phyloP scores from a whole-genome alignment of 2,329 filamentous ascomycete species.

The Hymenoscyphus repandus region DNA sequence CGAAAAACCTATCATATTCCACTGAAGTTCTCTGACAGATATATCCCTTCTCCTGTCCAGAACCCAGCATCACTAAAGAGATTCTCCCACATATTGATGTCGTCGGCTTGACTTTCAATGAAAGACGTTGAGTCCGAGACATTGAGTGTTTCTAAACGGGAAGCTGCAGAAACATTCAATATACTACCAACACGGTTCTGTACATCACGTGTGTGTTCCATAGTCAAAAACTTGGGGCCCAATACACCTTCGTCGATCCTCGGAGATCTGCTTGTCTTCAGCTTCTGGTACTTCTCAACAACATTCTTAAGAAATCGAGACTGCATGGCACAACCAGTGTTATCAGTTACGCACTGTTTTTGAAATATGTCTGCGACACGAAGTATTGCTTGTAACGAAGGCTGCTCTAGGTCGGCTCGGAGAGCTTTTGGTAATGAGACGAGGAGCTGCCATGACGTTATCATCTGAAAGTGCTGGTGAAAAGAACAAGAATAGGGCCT shows the following conservation, averaged over 20 bases:
- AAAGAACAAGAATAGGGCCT: too few species aligned
- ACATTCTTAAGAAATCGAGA: slow-evolving; percentile 30
- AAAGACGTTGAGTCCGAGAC: slow-evolving; percentile 8
- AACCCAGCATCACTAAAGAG: slow-evolving; percentile 30
- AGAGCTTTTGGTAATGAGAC: slow-evolving; percentile 17
- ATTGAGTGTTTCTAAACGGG: neutral
- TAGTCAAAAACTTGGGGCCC: too few species aligned
- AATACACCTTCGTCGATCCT: too few species aligned
- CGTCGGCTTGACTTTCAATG: too few species aligned
- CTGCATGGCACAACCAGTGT: slow-evolving; percentile 31
- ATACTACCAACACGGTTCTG: too few species aligned
- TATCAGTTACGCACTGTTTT: slow-evolving; percentile 26
- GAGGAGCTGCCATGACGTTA: slow-evolving; percentile 15
- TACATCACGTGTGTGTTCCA: too few species aligned
- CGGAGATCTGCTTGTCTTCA: neutral
- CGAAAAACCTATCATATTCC: neutral
- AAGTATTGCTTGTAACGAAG: slow-evolving; percentile 12
- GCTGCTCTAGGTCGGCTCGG: slow-evolving; percentile 15
- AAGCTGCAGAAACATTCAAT: too few species aligned
- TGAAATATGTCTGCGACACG: slow-evolving; percentile 23
- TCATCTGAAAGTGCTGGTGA: too few species aligned
- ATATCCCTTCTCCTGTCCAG: slow-evolving; percentile 26
- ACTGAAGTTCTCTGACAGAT: slow-evolving; percentile 8
- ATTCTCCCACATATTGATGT: slow-evolving; percentile 28
- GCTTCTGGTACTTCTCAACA: slow-evolving; percentile 14